Conservation (phyloP, 305 asterid genomes). For the Fraxinus floribunda region DNA sequence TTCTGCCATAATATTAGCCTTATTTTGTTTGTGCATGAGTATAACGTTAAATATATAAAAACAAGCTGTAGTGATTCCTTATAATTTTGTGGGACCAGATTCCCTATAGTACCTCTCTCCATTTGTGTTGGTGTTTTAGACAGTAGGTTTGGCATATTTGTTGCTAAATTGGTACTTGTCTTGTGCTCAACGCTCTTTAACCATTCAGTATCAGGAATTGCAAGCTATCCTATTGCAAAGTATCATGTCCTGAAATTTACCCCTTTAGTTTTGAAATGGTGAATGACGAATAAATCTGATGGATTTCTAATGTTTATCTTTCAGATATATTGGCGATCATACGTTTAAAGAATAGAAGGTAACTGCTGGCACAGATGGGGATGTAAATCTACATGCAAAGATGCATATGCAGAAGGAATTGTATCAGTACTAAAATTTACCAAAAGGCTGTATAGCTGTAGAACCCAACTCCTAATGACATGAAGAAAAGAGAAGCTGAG, state of each 20-base stretch:
- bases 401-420: neutral
- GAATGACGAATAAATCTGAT: neutral
- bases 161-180: neutral
- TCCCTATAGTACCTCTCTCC: neutral
- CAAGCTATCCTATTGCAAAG: neutral
- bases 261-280: neutral
- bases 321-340: neutral
- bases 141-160: neutral
- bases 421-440: conserved; percentile 23
- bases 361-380: neutral
- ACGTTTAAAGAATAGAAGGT: neutral
- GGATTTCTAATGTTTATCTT: neutral
- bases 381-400: neutral
- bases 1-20: neutral
- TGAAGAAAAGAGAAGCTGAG: conserved; percentile 62
- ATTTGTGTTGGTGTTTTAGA: neutral
- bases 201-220: neutral
- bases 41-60: neutral
- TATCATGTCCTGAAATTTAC: neutral
- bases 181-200: neutral
- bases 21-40: neutral
- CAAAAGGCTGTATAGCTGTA: conserved; percentile 73
- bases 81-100: neutral
- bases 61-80: neutral
- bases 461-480: conserved; percentile 67